Percentiles rank a stretch among this genome's conserved stretches.
Conservation (phyloP, 257 asterid genomes). For the Solanum sejunctum region DNA sequence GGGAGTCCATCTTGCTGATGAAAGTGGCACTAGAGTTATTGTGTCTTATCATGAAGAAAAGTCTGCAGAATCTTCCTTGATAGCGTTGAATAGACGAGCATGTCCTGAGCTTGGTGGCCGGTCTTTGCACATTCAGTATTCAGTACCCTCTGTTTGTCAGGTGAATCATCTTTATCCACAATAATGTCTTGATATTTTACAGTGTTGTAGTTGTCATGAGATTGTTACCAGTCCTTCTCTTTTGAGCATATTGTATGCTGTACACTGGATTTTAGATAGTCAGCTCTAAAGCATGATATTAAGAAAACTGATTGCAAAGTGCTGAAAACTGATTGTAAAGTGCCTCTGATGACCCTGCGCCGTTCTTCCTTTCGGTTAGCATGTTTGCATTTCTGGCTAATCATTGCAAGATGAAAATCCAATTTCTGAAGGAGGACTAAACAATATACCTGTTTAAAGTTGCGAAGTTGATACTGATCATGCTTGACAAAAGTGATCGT, state of each 20-base stretch:
- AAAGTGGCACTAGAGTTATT: conserved; percentile 88
- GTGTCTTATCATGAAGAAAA: conserved; percentile 41
- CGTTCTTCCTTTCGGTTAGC: not conserved
- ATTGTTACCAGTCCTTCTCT: not conserved
- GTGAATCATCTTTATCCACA: conserved; percentile 15
- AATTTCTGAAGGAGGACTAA: not conserved
- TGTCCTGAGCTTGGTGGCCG: conserved; percentile 66
- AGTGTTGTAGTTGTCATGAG: not conserved
- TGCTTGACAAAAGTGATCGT: not conserved
- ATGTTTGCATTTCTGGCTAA: not conserved
- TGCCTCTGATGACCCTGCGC: not conserved
- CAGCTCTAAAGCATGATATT: not conserved
- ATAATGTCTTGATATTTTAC: not conserved
- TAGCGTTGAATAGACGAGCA: conserved; percentile 44
- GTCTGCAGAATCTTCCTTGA: conserved; percentile 54
- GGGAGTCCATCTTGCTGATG: conserved; percentile 81
- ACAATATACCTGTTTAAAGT: not conserved
- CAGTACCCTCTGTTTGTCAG: conserved; percentile 49
- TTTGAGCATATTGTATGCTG: not conserved
- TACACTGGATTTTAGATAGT: not conserved
- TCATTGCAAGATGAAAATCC: not conserved
- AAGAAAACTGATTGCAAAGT: not conserved
- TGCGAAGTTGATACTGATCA: not conserved
- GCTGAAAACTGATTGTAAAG: not conserved
- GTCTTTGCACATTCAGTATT: conserved; percentile 62